phyloP scores from a whole-genome alignment of 1,284 basidiomycete species.

The Cerrena zonata region DNA sequence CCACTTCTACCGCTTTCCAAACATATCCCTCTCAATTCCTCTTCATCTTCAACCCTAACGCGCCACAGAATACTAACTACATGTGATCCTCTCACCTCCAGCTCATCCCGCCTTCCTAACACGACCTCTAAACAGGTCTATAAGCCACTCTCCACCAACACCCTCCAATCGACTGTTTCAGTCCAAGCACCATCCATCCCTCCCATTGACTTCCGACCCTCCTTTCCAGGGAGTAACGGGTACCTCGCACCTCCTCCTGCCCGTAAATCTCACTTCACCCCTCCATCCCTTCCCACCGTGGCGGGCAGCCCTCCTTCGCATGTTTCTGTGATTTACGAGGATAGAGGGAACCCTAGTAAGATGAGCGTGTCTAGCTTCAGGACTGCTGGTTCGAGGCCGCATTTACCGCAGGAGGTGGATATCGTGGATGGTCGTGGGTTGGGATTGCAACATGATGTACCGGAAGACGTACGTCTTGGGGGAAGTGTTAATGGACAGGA shows the following conservation, averaged over 20 bases:
- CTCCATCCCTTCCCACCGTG: slow-evolving; percentile 24
- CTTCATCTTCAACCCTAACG: not conserved
- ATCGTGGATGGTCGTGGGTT: too few species aligned
- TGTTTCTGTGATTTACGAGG: slow-evolving; percentile 37
- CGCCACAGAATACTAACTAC: too few species aligned
- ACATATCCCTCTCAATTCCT: slow-evolving; percentile 3
- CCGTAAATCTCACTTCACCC: slow-evolving; percentile 28
- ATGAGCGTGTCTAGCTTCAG: slow-evolving; percentile 55
- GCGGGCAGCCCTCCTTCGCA: slow-evolving; percentile 20
- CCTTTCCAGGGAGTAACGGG: slow-evolving; percentile 42
- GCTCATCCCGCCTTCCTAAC: slow-evolving; percentile 40
- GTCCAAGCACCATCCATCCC: slow-evolving; percentile 43
- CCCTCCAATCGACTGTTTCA: slow-evolving; percentile 40
- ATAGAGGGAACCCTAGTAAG: slow-evolving; percentile 32
- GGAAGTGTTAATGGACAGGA: too few species aligned
- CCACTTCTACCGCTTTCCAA: slow-evolving; percentile 17
- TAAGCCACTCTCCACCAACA: slow-evolving; percentile 53
- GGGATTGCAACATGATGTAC: too few species aligned
- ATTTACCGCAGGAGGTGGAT: too few species aligned
- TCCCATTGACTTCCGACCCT: slow-evolving; percentile 51
- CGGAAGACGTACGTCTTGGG: too few species aligned
- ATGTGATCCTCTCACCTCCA: slow-evolving; percentile 1
- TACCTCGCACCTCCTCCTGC: slow-evolving; percentile 31
- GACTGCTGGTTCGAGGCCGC: slow-evolving; percentile 46
- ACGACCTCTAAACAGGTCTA: slow-evolving; percentile 49